phyloP scores from a whole-genome alignment of 2,329 filamentous ascomycete species.

The Penicillium sp. region DNA sequence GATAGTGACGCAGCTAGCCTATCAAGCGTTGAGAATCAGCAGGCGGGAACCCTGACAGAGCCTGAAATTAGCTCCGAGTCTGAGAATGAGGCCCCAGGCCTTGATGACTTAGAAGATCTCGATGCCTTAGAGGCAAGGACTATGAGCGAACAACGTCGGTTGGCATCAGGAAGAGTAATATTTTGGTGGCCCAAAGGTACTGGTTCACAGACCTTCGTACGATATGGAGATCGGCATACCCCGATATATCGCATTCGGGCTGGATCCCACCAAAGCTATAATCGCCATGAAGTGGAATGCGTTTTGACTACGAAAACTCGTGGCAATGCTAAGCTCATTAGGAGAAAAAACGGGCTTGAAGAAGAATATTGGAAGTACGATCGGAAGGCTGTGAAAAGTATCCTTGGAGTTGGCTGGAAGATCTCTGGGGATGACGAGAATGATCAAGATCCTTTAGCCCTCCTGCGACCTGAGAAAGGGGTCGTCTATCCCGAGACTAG shows the following conservation, averaged over 20 bases:
- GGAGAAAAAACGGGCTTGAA: neutral
- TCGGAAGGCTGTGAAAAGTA: conserved; percentile 10
- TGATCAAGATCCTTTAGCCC: conserved; percentile 8
- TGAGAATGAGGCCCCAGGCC: neutral
- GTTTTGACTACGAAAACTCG: conserved; percentile 4
- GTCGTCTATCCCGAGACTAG: conserved; percentile 15
- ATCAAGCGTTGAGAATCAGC: no score
- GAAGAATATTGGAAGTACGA: conserved; percentile 8
- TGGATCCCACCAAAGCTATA: conserved; percentile 13
- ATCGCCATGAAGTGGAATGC: neutral
- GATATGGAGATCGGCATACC: conserved; percentile 8
- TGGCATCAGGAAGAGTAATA: conserved; percentile 9
- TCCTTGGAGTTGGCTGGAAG: conserved; percentile 20
- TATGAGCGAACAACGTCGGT: conserved; percentile 3
- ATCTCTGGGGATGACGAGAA: conserved; percentile 15
- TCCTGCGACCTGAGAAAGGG: conserved; percentile 6
- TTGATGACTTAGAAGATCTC: neutral
- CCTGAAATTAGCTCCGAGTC: neutral
- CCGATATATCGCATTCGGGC: conserved; percentile 18
- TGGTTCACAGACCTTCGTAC: conserved; percentile 16
- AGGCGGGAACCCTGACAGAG: neutral
- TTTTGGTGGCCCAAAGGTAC: conserved; percentile 20
- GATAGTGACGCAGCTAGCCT: no score
- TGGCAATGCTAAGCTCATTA: conserved; percentile 2
- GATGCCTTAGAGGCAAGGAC: conserved; percentile 9